Conservation (phyloP, 306 rosid genomes). For the Pterocarpus macrocarpus region DNA sequence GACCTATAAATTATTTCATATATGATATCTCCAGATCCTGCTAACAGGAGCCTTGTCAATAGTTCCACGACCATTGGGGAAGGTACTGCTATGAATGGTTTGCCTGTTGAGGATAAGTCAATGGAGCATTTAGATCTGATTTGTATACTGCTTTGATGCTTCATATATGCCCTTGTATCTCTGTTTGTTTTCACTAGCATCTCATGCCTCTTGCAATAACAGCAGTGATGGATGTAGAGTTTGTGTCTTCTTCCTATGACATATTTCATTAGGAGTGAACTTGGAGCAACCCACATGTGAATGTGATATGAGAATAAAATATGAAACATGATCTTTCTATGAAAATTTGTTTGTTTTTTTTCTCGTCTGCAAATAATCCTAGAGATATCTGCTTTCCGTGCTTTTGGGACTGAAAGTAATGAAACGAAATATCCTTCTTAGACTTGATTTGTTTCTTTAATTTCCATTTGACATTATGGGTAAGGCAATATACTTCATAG, state of each 20-base stretch:
- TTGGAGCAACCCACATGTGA: too few species aligned
- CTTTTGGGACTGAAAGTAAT: neutral
- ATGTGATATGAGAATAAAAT: too few species aligned
- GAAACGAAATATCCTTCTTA: conserved; percentile 4
- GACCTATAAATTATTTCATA: conserved; percentile 37
- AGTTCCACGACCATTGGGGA: conserved; percentile 46
- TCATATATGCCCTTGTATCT: conserved; percentile 31
- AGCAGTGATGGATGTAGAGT: conserved; percentile 9
- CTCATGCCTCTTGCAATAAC: conserved; percentile 33
- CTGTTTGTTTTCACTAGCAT: conserved; percentile 16
- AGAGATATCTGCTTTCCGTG: too few species aligned
- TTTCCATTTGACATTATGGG: conserved; percentile 8
- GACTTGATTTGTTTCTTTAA: conserved; percentile 11
- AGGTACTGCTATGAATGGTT: conserved; percentile 53
- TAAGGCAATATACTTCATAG: conserved; percentile 12
- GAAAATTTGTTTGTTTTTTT: too few species aligned
- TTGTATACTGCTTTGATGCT: conserved; percentile 22
- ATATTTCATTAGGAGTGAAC: too few species aligned
- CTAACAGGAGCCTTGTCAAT: conserved; percentile 45
- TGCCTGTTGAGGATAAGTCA: conserved; percentile 55
- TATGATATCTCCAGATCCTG: conserved; percentile 52
- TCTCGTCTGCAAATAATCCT: too few species aligned
- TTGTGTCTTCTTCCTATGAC: neutral
- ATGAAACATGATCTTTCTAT: too few species aligned
- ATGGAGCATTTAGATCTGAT: conserved; percentile 32